phyloP scores from a whole-genome alignment of 257 asterid species.

The Nicotiana noctiflora region DNA sequence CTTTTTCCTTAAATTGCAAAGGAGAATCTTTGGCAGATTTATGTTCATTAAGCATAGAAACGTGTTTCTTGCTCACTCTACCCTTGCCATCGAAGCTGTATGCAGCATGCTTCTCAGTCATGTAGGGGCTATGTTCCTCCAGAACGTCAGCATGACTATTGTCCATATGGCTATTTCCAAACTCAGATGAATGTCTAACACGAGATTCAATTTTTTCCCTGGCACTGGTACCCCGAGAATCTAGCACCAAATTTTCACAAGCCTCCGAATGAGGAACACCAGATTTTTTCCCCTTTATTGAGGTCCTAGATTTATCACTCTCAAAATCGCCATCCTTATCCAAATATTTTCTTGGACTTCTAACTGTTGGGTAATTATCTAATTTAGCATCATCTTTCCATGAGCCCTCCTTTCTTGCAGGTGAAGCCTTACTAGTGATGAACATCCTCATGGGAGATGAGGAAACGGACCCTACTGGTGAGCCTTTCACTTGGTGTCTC shows the following conservation, averaged over 20 bases:
- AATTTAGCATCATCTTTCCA: constrained; percentile 30
- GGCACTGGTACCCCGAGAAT: constrained; percentile 14
- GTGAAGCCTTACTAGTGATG: constrained; percentile 30
- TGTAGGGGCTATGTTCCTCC: constrained; percentile 15
- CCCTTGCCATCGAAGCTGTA: constrained; percentile 15
- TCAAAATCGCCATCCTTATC: constrained; percentile 29
- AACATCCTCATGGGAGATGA: constrained; percentile 72
- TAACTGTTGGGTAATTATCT: constrained; percentile 18
- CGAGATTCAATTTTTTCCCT: constrained; percentile 10
- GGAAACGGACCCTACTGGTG: constrained; percentile 88
- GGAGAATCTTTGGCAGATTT: constrained; percentile 25
- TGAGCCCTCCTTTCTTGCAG: constrained; percentile 22
- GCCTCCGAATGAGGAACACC: constrained; percentile 15
- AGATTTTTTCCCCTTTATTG: constrained; percentile 28
- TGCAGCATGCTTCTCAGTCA: constrained; percentile 15
- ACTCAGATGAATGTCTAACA: constrained; percentile 11
- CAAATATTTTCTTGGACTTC: constrained; percentile 30
- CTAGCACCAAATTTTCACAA: constrained; percentile 10
- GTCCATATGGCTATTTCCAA: constrained; percentile 14
- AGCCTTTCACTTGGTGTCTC: constrained; percentile 47
- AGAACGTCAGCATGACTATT: constrained; percentile 14
- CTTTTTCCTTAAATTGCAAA: constrained; percentile 21
- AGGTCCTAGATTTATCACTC: constrained; percentile 18
- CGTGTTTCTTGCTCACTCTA: constrained; percentile 15
- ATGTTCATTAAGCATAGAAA: constrained; percentile 15